Base-by-base conservation (phyloP, 352 stramenopile species). In the Phytophthora capsici region DNA sequence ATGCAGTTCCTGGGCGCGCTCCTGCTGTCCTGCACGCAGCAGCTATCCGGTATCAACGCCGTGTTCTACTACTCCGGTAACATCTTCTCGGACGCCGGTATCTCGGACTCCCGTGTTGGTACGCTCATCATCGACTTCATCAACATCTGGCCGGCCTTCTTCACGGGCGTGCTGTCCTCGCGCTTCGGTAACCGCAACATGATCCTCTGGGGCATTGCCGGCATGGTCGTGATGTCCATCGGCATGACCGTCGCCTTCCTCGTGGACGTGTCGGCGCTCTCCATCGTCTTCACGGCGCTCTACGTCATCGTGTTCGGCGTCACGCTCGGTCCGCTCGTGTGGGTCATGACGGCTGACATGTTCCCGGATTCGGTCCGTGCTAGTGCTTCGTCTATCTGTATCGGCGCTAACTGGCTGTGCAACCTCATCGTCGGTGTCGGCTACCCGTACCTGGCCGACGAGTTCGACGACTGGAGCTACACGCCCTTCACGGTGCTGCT, bases 201-300 rank as follows among this genome's bases (percentile, higher is more conserved):
- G 25, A 28, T 28, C 25, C 25, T 28, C 1, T 28, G 25, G 25
- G 25, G 25, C 25, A 28, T 28, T 28, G 25, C 25, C 25, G 25
- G 25, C 25, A 28, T 28, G 25, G 25, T 28, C 25, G 25, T 89
- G 23, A 75, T 69, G 25, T 62, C 79, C 6, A 55, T 84, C 19
- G 70, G 69, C 37, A 76, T 89, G 55, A 85, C 77, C 4, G 53
- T 90, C 25, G 68, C 77, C 40, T 73, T 85, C 40, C 46, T 80
- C 23, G 58, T 70, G 38, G 55, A 79, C 28, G 28, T 78, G 26
- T 68, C 66, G 30, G 47, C 25, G 45, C 49, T 84, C 12, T 79
- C 78, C 37, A 68, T 87, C 50, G 50, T 73, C 37, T 83, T 87
- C 63, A 84, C 69, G 26, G 67, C 80, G 7, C 66, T 78, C 9